Base-by-base conservation (phyloP, 306 rosid species). In the Vachellia pachyceras region DNA sequence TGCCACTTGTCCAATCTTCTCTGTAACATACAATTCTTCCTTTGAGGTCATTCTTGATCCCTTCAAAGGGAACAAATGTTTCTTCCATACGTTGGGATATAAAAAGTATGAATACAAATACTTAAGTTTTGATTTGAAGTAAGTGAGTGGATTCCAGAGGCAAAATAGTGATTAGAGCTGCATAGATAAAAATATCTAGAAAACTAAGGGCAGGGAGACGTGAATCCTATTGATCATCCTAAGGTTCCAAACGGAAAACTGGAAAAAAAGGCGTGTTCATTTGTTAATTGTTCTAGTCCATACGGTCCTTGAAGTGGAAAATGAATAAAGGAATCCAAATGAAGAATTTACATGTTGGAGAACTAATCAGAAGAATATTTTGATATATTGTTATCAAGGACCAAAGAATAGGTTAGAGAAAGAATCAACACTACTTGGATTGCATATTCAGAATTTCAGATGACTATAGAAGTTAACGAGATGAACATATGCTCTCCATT, bases 11-110 rank as follows among this genome's bases (percentile, higher is more conserved):
- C 97, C 96, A 93, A 77, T 93, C 97, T 83, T 91, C 96, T 79
- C 86, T 93, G 81, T 93, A 91, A 89, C 96, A 93, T 72, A 88
- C 54, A 78, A 91, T 78, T 84, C 97, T 90, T 82, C 90, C 94
- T 85, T 86, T 88, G 80, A 93, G 84, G 67, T 93, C 97, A 77
- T 91, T 90, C 86, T 86, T 91, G 74, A 93, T 93, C 79, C 96
- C 97, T 0, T 91, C 91, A 41, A 93, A 83, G 69, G 97, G 97
- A 84, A 91, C 95, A 88, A 91, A 93, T n/a, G 94, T 93, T 91
- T 93, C 97, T 81, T 93, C 97, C 97, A 93, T 93, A 78, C 42
- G 70, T 44, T 74, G 81, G 18, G 75, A 61, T 77, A 75, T 76
- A 70, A 76, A 41, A 82, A 72, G 81, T 61, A 50, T 55, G 35